Base-by-base conservation (phyloP, 2,329 filamentous ascomycete species). In the Claviceps spartinae region DNA sequence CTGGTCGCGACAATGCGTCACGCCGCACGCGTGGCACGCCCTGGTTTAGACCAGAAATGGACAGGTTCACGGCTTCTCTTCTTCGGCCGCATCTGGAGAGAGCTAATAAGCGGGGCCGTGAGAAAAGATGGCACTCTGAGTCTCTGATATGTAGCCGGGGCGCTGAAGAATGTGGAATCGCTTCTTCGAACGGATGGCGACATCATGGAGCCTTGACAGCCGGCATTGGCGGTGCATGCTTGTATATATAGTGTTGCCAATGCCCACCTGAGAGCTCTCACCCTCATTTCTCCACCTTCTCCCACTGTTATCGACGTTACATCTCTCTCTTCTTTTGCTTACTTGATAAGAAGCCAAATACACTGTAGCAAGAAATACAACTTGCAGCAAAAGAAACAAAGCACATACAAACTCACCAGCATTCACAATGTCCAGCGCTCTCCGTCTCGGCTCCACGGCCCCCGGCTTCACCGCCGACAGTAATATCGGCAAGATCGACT, bases 401-500 rank as follows among this genome's bases (percentile, higher is more conserved):
- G 26, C 24, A 20, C 7, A 30, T 4, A 13, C 16, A 13, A n/a
- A 14, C 30, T 43, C 56, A 62, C 49, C 55, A 67, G 67, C n/a
- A 14, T 11, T 46, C 56, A 62, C 49, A 55, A 67, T 68, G 64
- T 52, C 65, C 55, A 59, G 64, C 56, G 60, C 63, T 38, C 78
- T 85, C 62, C 82, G 82, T 60, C 74, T 86, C 63, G 82, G 82
- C 68, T 73, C 73, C 59, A 69, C 72, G 52, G 86, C 87, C 59
- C 86, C 86, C 63, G 89, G 90, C 76, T 93, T 93, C 77, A 71
- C 85, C 71, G 86, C 86, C 63, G 82, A 90, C 59, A 90, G 86
- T 56, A 91, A 86, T 54, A 73, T 79, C 60, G 85, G 86, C 62
- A 78, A 82, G 57, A 87, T 91, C 63, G 81, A 88, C 71, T 89